These are phyloP conservation scores for Leccinum obscurum DNA, from an alignment of 768 basidiomycete genomes.

Conservation along the genomic window DNA sequence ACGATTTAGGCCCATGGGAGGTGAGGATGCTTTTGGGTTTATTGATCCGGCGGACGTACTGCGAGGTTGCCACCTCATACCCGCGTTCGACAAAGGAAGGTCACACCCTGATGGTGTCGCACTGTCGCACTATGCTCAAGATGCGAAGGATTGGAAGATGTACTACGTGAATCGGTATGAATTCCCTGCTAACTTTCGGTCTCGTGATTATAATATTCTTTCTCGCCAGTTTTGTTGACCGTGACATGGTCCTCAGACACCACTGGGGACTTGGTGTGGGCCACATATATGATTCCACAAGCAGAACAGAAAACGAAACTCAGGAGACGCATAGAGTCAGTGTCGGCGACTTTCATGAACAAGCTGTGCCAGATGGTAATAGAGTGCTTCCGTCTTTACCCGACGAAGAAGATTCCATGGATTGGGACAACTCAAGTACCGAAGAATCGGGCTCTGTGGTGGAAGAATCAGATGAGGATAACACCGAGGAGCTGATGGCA, in stretches of 20 bases:
- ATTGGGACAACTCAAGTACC: not conserved
- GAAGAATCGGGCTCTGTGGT: not conserved
- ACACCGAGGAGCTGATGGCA: not conserved
- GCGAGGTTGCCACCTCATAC: not conserved
- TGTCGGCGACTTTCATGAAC: not conserved
- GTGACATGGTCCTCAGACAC: not conserved
- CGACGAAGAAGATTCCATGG: not conserved
- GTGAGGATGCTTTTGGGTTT: not conserved
- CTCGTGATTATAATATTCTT: not conserved
- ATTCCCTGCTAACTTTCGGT: not conserved
- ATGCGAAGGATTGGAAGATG: not conserved
- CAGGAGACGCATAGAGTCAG: not conserved
- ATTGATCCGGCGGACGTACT: not conserved
- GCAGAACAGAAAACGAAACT: not conserved
- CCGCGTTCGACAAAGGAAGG: not conserved
- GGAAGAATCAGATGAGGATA: not conserved
- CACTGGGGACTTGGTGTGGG: not conserved
- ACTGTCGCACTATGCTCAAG: not conserved
- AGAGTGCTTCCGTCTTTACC: no score
- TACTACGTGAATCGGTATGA: not conserved
- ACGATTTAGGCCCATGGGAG: not conserved
- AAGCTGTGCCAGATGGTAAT: not conserved
- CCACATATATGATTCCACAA: not conserved
- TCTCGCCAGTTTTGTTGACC: not conserved
- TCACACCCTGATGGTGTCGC: not conserved